phyloP scores from a whole-genome alignment of 129 eudicot species.

The Saussurea involucrata region DNA sequence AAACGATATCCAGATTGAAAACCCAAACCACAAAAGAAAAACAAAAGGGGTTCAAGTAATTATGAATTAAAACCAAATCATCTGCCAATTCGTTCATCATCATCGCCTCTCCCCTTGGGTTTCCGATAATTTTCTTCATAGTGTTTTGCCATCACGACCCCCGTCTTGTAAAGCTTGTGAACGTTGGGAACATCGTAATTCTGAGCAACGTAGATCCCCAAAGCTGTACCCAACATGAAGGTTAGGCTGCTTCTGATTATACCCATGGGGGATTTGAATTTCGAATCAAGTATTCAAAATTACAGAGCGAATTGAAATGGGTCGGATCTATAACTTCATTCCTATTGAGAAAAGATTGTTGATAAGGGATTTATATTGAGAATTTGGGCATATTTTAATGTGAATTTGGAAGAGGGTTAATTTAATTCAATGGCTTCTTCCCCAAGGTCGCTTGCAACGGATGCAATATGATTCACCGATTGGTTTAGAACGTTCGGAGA shows the following conservation, averaged over 20 bases:
- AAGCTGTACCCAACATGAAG: conserved; percentile 47
- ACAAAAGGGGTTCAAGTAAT: neutral
- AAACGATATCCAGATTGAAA: conserved; percentile 9
- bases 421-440: conserved; percentile 27
- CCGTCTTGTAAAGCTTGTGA: conserved; percentile 23
- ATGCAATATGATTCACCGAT: conserved; percentile 7
- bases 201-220: conserved; percentile 56
- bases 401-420: conserved; percentile 27
- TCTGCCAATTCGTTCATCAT: conserved; percentile 12
- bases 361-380: conserved; percentile 6
- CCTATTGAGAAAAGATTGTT: neutral
- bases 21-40: neutral
- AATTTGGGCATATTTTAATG: neutral
- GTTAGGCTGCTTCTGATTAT: conserved; percentile 32
- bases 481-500: neutral
- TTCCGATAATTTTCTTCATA: conserved; percentile 40
- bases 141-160: conserved; percentile 29
- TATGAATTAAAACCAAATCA: conserved; percentile 4
- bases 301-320: neutral
- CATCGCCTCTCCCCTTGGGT: conserved; percentile 16
- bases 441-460: conserved; percentile 33
- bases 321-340: neutral
- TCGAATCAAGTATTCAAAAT: neutral
- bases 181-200: conserved; percentile 47
- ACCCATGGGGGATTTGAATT: conserved; percentile 43